Percentiles rank a stretch among this genome's conserved stretches.
Conservation (phyloP, 768 basidiomycete species). For the Podaxis sp. region DNA sequence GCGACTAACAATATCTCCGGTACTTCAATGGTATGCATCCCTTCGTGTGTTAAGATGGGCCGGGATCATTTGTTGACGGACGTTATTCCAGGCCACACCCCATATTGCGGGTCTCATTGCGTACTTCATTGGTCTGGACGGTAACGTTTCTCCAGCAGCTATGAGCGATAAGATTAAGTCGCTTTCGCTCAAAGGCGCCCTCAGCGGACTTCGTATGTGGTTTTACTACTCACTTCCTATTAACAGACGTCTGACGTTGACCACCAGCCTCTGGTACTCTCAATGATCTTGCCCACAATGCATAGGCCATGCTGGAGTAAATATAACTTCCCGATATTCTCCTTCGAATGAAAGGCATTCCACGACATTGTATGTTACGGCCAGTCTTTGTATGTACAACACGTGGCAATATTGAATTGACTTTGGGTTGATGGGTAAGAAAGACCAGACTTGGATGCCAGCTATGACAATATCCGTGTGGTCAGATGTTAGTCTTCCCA, state of each 20-base stretch:
- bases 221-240: neutral
- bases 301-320: neutral
- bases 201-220: conserved; percentile 31
- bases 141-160: conserved; percentile 32
- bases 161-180: conserved; percentile 28
- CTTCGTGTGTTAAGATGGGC: neutral
- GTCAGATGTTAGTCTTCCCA: too few relatives aligned
- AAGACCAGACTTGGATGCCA: too few relatives aligned
- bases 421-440: too few relatives aligned
- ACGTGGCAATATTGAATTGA: too few relatives aligned
- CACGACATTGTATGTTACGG: too few relatives aligned
- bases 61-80: neutral
- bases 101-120: conserved; percentile 41
- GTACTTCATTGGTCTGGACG: conserved; percentile 32
- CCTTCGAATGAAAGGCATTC: too few relatives aligned
- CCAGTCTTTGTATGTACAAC: too few relatives aligned
- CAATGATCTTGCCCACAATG: conserved; percentile 21
- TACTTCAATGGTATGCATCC: conserved; percentile 26
- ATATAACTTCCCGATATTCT: neutral
- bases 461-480: too few relatives aligned
- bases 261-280: conserved; percentile 19
- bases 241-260: neutral
- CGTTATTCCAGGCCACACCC: conserved; percentile 23
- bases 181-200: conserved; percentile 27
- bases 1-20: conserved; percentile 26